Evolutionary conservation across 192 early-diverging fungal species (phyloP), one percentile per base, ranked within the genome.

Genomic region (Linnemannia schmuckeri): DNA sequence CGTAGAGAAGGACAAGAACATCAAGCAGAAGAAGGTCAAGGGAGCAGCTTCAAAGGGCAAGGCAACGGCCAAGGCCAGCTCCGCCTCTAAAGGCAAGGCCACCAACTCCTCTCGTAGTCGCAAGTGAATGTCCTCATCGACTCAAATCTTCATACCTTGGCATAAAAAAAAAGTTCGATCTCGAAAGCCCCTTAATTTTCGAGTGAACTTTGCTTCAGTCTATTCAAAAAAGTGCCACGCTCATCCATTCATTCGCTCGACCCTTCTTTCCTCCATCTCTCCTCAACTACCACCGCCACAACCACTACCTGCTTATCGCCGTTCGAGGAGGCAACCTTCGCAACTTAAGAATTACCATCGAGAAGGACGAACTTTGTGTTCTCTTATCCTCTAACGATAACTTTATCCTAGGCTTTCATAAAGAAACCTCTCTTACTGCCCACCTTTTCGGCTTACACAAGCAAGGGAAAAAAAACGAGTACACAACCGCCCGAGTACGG

Each of bases 1-100:
- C 38, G 76, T 92, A 37, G 85, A 82, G 18, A 90, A 88, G 61
- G 93, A 94, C 68, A 89, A 41, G 12, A 84, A 88, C 37, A 90
- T 89, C 46, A 86, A 88, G 49, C 82, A 88, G 44, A 89, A 85
- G 83, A 85, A 85, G 61, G 35, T 46, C 0, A 85, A 77, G 69
- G 77, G 61, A 13, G 63, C 42, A 17, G 61, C 61, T 1, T 72
- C 82, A 41, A 80, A 82, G 63, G 81, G 78, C 20, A 66, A 66
- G 61, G n/a, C 61, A 30, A 18, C 55, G 13, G 61, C 30, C 61
- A 66, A 66, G n/a, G 79, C 55, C 68, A 73, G 61, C 13, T 47
- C 46, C 13, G 63, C 63, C 1, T 72, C 82, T 49, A 80, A 82
- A 49, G 81, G 78, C 37, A 83, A 81, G 57, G 87, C 74, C 74